These are phyloP conservation scores for Hypoxylon subgilvum DNA, from an alignment of 495 filamentous ascomycete genomes.

Conservation along the genomic window DNA sequence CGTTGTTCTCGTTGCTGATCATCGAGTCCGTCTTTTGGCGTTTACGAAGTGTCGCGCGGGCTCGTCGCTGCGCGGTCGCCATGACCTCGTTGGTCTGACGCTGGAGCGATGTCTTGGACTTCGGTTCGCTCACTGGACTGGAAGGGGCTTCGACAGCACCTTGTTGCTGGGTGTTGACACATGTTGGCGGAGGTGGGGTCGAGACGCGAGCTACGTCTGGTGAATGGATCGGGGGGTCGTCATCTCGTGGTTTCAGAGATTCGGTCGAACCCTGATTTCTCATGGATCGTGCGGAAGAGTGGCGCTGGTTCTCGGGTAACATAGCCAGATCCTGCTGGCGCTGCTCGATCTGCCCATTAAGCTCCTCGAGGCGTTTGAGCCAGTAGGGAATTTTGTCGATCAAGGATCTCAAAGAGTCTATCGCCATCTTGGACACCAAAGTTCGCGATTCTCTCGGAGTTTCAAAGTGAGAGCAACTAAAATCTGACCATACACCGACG, in stretches of 20 bases:
- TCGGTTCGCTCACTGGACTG: slow-evolving; percentile 35
- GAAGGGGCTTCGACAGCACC: slow-evolving; percentile 41
- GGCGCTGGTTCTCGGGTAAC: slow-evolving; percentile 46
- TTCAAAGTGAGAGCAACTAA: slow-evolving; percentile 1
- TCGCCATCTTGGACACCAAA: slow-evolving; percentile 43
- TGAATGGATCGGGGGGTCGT: slow-evolving; percentile 43
- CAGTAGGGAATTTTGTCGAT: slow-evolving; percentile 69
- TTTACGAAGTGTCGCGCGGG: slow-evolving; percentile 54
- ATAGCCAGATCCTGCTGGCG: slow-evolving; percentile 71
- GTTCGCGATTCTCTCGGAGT: neutral
- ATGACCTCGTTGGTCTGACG: slow-evolving; percentile 51
- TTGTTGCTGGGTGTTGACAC: slow-evolving; percentile 22
- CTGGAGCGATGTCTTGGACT: slow-evolving; percentile 56
- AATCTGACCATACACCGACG: slow-evolving; percentile 13
- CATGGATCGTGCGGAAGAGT: slow-evolving; percentile 49
- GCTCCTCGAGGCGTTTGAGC: slow-evolving; percentile 70
- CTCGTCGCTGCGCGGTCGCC: slow-evolving; percentile 51
- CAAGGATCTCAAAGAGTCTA: slow-evolving; percentile 70
- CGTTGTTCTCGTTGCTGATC: slow-evolving; percentile 55
- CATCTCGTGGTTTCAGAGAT: slow-evolving; percentile 62
- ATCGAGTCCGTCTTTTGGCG: slow-evolving; percentile 67
- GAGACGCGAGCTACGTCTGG: slow-evolving; percentile 21
- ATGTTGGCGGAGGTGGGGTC: slow-evolving; percentile 25
- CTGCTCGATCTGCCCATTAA: slow-evolving; percentile 69
- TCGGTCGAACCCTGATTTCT: slow-evolving; percentile 68